These are phyloP conservation scores for Colletotrichum godetiae DNA, from an alignment of 2,329 filamentous ascomycete genomes.

Conservation along the genomic window DNA sequence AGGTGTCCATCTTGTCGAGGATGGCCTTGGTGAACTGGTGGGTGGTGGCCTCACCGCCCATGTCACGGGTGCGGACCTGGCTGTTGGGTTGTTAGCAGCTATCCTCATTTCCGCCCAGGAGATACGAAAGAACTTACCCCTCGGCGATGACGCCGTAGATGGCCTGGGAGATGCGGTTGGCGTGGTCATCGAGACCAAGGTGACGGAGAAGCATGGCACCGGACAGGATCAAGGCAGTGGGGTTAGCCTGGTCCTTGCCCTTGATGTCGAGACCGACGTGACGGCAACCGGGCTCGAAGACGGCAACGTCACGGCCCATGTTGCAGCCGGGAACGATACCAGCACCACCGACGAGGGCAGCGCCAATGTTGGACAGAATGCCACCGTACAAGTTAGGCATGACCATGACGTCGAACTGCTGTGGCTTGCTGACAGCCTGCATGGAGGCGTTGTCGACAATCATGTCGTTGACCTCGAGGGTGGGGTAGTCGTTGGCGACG, in stretches of 20 bases:
- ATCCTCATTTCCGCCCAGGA: not conserved
- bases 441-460: constrained; percentile 99
- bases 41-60: constrained; percentile 91
- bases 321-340: constrained; percentile 99
- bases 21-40: constrained; percentile 96
- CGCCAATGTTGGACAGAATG: constrained; percentile 98
- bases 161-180: constrained; percentile 96
- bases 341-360: constrained; percentile 94
- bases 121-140: constrained; percentile 70
- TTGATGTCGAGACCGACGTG: constrained; percentile 99
- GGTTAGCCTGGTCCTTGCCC: constrained; percentile 99
- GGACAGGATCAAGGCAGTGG: constrained; percentile 93
- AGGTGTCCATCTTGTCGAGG: constrained; percentile 91
- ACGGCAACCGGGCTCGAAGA: constrained; percentile 98
- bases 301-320: constrained; percentile 98
- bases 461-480: constrained; percentile 97
- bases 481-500: constrained; percentile 94
- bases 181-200: constrained; percentile 96
- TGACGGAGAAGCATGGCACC: constrained; percentile 98
- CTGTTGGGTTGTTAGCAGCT: constrained; percentile 63
- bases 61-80: constrained; percentile 90
- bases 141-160: constrained; percentile 84
- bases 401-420: constrained; percentile 99
- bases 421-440: constrained; percentile 95
- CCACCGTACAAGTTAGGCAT: constrained; percentile 99